These are phyloP conservation scores for Lizanozyma gosingica DNA, from an alignment of 1,139 yeast genomes.

Conservation along the genomic window DNA sequence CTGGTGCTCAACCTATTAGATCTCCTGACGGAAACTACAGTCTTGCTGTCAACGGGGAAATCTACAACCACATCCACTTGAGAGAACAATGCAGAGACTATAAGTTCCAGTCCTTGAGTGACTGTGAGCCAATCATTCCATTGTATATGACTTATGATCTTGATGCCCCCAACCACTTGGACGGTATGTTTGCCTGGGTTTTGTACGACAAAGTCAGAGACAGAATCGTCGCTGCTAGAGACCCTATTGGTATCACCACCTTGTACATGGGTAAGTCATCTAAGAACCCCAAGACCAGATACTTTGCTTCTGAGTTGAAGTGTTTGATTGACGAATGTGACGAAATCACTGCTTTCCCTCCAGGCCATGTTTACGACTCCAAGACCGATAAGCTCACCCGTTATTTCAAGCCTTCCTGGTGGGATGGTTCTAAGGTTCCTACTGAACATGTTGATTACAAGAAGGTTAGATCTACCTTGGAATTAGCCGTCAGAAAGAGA, in stretches of 20 bases:
- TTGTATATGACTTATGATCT: conserved; percentile 75
- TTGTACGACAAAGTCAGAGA: conserved; percentile 77
- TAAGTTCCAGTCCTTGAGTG: conserved; percentile 76
- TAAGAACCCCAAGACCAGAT: conserved; percentile 62
- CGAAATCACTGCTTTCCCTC: conserved; percentile 87
- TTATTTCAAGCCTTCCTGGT: conserved; percentile 90
- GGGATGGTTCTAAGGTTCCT: conserved; percentile 75
- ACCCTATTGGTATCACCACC: conserved; percentile 96
- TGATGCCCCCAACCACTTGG: conserved; percentile 87
- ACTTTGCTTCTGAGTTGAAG: conserved; percentile 90
- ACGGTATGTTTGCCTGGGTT: conserved; percentile 98
- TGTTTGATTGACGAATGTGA: conserved; percentile 94
- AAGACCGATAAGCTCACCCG: conserved; percentile 76
- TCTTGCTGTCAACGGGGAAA: conserved; percentile 93
- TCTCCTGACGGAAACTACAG: conserved; percentile 66
- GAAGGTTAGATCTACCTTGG: conserved; percentile 70
- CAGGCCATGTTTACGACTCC: conserved; percentile 96
- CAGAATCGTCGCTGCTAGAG: conserved; percentile 93
- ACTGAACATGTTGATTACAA: conserved; percentile 63
- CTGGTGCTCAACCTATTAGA: conserved; percentile 96
- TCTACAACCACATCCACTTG: conserved; percentile 88
- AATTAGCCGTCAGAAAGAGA: conserved; percentile 95
- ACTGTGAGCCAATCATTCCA: conserved; percentile 97
- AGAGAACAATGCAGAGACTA: conserved; percentile 70
- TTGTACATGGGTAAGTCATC: conserved; percentile 87